Evolutionary conservation across 208 protist genomes (phyloP).

Genomic region (Angomonas desouzai): DNA sequence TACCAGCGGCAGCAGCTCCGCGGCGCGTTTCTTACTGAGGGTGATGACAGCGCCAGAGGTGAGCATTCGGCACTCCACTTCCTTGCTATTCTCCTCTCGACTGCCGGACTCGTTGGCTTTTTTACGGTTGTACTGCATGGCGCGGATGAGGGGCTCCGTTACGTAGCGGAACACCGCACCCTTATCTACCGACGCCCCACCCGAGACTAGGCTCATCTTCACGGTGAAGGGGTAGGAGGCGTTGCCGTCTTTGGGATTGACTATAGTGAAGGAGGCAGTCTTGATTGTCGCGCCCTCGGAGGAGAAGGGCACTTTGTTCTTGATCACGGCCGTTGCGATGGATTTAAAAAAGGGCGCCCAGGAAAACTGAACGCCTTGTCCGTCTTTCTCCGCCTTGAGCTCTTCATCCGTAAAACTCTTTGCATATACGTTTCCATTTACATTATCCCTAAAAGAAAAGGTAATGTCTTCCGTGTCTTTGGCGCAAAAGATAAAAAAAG

Average conservation of each 20-base stretch:
- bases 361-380: slow-evolving; percentile 34
- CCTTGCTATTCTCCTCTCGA: slow-evolving; percentile 20
- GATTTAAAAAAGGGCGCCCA: slow-evolving; percentile 89
- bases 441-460: slow-evolving; percentile 58
- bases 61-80: slow-evolving; percentile 37
- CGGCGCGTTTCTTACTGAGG: slow-evolving; percentile 28
- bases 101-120: slow-evolving; percentile 10
- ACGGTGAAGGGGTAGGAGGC: slow-evolving; percentile 49
- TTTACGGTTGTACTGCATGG: slow-evolving; percentile 34
- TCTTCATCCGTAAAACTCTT: slow-evolving; percentile 59
- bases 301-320: slow-evolving; percentile 46
- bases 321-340: slow-evolving; percentile 69
- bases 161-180: slow-evolving; percentile 48
- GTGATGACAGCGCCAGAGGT: slow-evolving; percentile 19
- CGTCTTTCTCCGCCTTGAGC: slow-evolving; percentile 53
- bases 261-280: slow-evolving; percentile 52
- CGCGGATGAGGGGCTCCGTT: slow-evolving; percentile 53
- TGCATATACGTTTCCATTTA: slow-evolving; percentile 51
- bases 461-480: slow-evolving; percentile 43
- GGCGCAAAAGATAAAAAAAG: slow-evolving; percentile 69
- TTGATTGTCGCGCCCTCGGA: slow-evolving; percentile 23
- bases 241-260: slow-evolving; percentile 57
- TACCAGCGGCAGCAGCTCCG: slow-evolving; percentile 50
- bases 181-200: slow-evolving; percentile 21
- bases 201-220: slow-evolving; percentile 42